These are phyloP conservation scores for Penicillium antarcticum DNA, from an alignment of 495 filamentous ascomycete species.

Conservation along the genomic window DNA sequence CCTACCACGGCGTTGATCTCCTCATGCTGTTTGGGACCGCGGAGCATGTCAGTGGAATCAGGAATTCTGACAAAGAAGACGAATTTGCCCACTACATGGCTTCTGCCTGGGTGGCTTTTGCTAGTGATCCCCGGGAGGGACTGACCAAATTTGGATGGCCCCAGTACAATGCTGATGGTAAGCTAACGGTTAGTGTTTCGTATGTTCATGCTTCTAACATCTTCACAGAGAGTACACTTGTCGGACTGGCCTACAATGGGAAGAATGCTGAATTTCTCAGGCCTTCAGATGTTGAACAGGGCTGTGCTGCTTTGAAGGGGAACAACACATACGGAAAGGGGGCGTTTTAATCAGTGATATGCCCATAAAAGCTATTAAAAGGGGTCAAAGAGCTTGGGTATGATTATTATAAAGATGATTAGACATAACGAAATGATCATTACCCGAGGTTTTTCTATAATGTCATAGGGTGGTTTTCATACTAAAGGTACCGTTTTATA, in stretches of 20 bases:
- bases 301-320: slow-evolving; percentile 1
- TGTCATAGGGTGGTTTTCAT: too few species aligned
- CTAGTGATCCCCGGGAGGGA: slow-evolving; percentile 42
- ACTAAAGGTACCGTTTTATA: too few species aligned
- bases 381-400: neutral
- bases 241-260: neutral
- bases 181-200: neutral
- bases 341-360: neutral
- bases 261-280: neutral
- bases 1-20: slow-evolving; percentile 49
- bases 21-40: slow-evolving; percentile 48
- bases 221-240: neutral
- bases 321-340: neutral
- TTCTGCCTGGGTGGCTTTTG: slow-evolving; percentile 50
- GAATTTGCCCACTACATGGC: slow-evolving; percentile 37
- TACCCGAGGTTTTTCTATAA: too few species aligned
- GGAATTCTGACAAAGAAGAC: slow-evolving; percentile 24
- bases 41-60: slow-evolving; percentile 31
- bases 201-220: neutral
- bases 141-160: slow-evolving; percentile 41
- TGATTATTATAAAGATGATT: neutral
- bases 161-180: slow-evolving; percentile 24
- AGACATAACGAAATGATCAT: too few species aligned
- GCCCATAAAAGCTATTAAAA: neutral
- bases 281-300: neutral